A percentile compares a stretch with the other conserved stretches of the same genome.
Conservation (phyloP, 139 green algal species). For the Astrephomene gubernaculifera region DNA sequence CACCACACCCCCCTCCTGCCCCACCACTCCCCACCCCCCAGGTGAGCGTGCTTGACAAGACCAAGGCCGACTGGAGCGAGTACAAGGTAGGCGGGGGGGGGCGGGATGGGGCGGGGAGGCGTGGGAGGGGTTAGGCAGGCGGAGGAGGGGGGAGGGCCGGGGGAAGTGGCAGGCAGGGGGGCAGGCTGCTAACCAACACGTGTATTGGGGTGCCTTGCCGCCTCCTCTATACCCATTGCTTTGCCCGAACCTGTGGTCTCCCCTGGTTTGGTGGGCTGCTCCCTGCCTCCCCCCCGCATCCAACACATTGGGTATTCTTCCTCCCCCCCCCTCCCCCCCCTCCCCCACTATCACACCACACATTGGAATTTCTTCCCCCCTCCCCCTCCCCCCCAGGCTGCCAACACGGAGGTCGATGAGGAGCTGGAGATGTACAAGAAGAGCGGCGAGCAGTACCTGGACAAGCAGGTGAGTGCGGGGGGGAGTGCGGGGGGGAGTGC, state of each 20-base stretch:
- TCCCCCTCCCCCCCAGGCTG: slow-evolving; percentile 29
- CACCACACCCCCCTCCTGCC: too few relatives aligned
- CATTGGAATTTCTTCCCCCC: too few relatives aligned
- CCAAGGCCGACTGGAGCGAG: slow-evolving; percentile 84
- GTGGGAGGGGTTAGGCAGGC: background rate
- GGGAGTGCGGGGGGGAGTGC: background rate
- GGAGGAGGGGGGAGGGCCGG: too few relatives aligned
- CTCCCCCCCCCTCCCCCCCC: background rate
- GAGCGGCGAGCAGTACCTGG: slow-evolving; percentile 79
- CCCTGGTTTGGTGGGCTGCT: too few relatives aligned
- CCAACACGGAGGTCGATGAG: slow-evolving; percentile 77
- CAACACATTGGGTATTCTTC: too few relatives aligned
- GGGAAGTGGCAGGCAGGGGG: too few relatives aligned
- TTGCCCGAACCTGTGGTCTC: too few relatives aligned
- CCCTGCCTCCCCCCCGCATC: too few relatives aligned
- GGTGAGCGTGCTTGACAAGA: slow-evolving; percentile 92
- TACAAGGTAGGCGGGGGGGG: slow-evolving; percentile 65
- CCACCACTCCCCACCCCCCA: slow-evolving; percentile 46
- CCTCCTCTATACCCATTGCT: too few relatives aligned
- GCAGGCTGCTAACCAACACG: too few relatives aligned
- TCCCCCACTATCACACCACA: background rate
- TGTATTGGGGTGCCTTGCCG: too few relatives aligned
- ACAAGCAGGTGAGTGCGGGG: slow-evolving; percentile 67
- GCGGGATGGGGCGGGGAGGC: background rate
- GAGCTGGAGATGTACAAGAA: slow-evolving; percentile 89